A percentile compares a stretch with the other conserved stretches of the same genome.
Conservation (phyloP, 768 basidiomycete species). For the Termitomyces sp. region DNA sequence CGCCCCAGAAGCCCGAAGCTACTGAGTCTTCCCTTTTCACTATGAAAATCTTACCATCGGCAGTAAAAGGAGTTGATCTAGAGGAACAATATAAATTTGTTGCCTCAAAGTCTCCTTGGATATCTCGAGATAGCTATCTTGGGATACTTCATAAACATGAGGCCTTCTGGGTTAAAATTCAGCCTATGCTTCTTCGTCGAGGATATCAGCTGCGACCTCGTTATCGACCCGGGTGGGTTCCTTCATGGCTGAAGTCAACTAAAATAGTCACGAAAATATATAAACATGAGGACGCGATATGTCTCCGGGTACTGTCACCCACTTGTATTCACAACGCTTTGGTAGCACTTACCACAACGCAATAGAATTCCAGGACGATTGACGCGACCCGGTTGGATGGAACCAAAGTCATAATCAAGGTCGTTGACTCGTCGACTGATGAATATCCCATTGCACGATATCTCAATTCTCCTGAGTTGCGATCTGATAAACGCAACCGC, state of each 20-base stretch:
- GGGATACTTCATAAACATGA: neutral
- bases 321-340: neutral
- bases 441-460: neutral
- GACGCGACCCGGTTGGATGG: neutral
- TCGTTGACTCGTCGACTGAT: neutral
- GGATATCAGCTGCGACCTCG: slow-evolving; percentile 2
- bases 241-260: neutral
- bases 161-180: neutral
- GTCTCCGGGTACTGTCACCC: neutral
- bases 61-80: neutral
- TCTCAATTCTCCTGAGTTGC: neutral
- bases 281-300: neutral
- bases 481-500: neutral
- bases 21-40: no score
- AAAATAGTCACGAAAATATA: neutral
- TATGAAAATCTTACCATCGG: neutral
- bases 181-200: neutral
- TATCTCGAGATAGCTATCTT: neutral
- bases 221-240: slow-evolving; percentile 5
- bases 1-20: no score
- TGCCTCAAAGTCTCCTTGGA: neutral
- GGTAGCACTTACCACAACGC: neutral
- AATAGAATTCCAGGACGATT: neutral
- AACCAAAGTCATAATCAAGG: neutral
- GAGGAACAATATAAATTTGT: neutral